Base-by-base conservation (phyloP, 495 filamentous ascomycete species). In the Talaromyces borbonicus region DNA sequence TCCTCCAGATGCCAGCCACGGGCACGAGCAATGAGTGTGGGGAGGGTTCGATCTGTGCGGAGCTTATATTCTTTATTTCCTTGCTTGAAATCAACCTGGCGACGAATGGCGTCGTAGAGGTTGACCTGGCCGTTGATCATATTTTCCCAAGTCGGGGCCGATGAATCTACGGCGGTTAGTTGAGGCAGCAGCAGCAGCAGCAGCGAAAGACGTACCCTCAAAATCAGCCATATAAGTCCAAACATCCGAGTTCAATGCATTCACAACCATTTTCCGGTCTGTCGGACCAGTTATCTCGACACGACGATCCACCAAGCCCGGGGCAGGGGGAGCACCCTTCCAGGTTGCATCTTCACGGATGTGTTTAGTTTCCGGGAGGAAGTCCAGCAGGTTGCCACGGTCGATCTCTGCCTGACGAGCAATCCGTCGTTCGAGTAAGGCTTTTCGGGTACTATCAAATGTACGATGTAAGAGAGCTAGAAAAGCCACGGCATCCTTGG, bases 171-270 rank as follows among this genome's bases (percentile, higher is more conserved):
- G 9, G 33, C 57, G 46, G 59, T 48, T 30, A 38, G 5, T 19
- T 15, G 7, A 15, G 3, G 19, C 15, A 19, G 26, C 3, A 11
- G 40, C 1, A 12, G 25, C 9, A 45, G n/a, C 19, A 30, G 14
- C 3, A 12, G 7, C 4, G 18, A 43, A 49, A 24, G 15, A 60
- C 69, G 40, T 62, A 89, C 88, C 89, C 70, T 99, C 92, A 47
- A 99, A 92, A 71, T 99, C 92, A 22, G 92, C 93, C 92, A 99
- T 99, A 62, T 99, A 99, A 23, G 92, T 97, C 87, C 87, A 99
- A 15, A 97, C 93, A 59, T 97, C 79, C 29, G 90, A 83, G 66
- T 99, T 99, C 62, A 99, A 57, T 5, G 92, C 92, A 66, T 99
- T 99, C 46, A 99, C 87, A 30, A 99, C 88, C 92, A 99, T 99